Conservation (phyloP, 208 protist genomes). For the Acanthamoeba quina region DNA sequence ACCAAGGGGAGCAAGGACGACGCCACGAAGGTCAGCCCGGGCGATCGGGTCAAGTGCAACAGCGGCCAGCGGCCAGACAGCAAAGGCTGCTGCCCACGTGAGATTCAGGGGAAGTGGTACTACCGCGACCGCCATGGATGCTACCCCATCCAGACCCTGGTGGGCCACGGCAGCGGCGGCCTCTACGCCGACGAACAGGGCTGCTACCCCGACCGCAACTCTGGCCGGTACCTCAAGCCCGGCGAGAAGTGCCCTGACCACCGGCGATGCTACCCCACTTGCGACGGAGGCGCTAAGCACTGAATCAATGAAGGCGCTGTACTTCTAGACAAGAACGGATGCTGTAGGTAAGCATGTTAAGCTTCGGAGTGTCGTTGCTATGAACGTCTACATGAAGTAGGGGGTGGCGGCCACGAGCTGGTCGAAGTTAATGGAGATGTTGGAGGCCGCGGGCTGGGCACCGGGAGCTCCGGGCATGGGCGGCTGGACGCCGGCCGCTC, state of each 20-base stretch:
- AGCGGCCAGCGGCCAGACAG: background rate
- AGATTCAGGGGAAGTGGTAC: background rate
- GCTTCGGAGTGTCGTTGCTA: background rate
- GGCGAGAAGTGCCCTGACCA: background rate
- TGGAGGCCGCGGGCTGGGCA: background rate
- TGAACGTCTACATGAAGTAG: background rate
- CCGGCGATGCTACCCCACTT: background rate
- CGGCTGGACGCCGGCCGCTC: background rate
- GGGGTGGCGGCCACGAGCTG: conserved; percentile 22
- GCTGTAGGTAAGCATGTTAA: background rate
- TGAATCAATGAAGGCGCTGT: background rate
- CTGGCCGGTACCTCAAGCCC: background rate
- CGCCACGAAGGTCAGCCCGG: background rate
- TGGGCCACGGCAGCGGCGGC: background rate
- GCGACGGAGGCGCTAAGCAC: background rate
- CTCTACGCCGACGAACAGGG: conserved; percentile 6
- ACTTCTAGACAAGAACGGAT: background rate
- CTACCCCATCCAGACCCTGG: background rate
- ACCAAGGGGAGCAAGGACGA: background rate
- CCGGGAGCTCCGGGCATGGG: background rate
- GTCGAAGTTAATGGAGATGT: conserved; percentile 5
- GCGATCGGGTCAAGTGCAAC: background rate
- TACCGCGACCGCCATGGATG: background rate
- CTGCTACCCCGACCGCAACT: background rate
- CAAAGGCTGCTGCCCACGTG: background rate